phyloP scores from a whole-genome alignment of 2,329 filamentous ascomycete genomes.

The Epichloe gansuensis region DNA sequence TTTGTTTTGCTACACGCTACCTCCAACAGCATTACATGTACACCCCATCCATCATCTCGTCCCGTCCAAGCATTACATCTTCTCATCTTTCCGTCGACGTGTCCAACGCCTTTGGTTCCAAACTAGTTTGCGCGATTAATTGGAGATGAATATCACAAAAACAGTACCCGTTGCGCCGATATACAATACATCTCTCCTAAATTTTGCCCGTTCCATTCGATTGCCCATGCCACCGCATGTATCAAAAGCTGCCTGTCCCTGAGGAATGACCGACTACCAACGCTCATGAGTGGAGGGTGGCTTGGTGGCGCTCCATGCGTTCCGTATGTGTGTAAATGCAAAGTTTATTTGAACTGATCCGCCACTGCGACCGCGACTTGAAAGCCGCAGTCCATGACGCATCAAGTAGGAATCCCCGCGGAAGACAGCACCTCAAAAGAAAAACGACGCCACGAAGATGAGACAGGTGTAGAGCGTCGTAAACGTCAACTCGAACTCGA shows the following conservation, averaged over 20 bases:
- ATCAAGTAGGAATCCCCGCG: background rate
- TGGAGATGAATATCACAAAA: background rate
- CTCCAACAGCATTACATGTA: background rate
- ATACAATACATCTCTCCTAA: background rate
- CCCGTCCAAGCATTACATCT: background rate
- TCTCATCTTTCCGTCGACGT: background rate
- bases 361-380: background rate
- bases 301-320: background rate
- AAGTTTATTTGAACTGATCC: background rate
- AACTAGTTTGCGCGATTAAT: background rate
- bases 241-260: background rate
- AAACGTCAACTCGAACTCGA: slow-evolving; percentile 40
- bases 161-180: background rate
- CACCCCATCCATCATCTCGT: background rate
- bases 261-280: background rate
- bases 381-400: no score
- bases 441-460: slow-evolving; percentile 32
- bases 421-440: slow-evolving; percentile 9
- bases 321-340: background rate
- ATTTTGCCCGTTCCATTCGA: background rate
- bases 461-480: slow-evolving; percentile 36
- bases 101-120: background rate
- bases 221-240: background rate
- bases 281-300: background rate
- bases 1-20: slow-evolving; percentile 2